Conservation (phyloP, 208 protist genomes). For the Spongospora subterranea region DNA sequence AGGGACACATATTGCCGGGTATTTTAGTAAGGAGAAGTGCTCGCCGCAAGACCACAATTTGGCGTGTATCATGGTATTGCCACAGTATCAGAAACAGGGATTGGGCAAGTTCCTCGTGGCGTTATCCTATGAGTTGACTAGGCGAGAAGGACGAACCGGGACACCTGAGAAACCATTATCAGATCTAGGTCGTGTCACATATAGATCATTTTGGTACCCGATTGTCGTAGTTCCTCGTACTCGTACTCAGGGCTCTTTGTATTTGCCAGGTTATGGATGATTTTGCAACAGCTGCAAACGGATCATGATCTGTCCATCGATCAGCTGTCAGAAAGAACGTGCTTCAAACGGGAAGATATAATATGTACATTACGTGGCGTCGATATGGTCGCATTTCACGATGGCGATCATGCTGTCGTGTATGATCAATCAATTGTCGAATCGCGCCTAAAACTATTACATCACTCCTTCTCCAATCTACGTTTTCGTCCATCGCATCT, state of each 20-base stretch:
- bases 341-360: not conserved
- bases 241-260: not conserved
- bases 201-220: constrained; percentile 71
- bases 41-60: constrained; percentile 61
- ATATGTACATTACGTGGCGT: not conserved
- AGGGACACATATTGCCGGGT: constrained; percentile 93
- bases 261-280: not conserved
- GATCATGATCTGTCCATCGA: not conserved
- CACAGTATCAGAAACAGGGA: constrained; percentile 92
- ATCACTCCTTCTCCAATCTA: no score
- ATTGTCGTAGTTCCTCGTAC: not conserved
- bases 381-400: not conserved
- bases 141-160: constrained; percentile 90
- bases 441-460: no score
- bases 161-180: constrained; percentile 98
- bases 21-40: constrained; percentile 91
- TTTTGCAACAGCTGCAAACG: not conserved
- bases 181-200: constrained; percentile 86
- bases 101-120: constrained; percentile 98
- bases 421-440: no score
- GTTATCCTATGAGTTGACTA: constrained; percentile 96
- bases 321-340: not conserved
- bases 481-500: no score
- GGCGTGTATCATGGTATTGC: constrained; percentile 96
- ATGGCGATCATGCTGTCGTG: not conserved